phyloP scores from a whole-genome alignment of 2,329 filamentous ascomycete species.

The Pseudonectria foliicola region DNA sequence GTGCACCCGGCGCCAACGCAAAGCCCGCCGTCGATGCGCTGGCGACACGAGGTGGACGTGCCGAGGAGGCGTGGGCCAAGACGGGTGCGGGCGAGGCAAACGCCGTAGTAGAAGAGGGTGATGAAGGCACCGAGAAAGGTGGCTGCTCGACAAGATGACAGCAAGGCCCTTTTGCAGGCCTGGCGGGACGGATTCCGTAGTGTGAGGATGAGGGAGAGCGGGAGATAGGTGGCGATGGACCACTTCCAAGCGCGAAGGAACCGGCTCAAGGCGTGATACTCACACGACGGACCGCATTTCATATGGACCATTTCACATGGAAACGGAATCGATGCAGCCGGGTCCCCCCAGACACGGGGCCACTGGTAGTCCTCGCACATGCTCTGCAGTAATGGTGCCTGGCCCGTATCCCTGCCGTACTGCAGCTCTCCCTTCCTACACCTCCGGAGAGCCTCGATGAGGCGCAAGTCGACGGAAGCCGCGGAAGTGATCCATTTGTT shows the following conservation, averaged over 20 bases:
- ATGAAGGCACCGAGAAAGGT: conserved; percentile 74
- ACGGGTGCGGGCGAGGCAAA: conserved; percentile 69
- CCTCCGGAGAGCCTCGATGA: conserved; percentile 66
- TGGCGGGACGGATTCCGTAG: conserved; percentile 39
- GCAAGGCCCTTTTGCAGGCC: conserved; percentile 44
- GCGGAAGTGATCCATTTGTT: conserved; percentile 75
- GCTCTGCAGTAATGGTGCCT: conserved; percentile 57
- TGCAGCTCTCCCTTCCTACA: conserved; percentile 55
- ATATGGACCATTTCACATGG: conserved; percentile 83
- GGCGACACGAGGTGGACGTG: conserved; percentile 37
- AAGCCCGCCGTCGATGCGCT: conserved; percentile 53
- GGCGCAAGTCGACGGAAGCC: conserved; percentile 65
- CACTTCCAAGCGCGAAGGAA: conserved; percentile 65
- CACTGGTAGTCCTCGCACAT: conserved; percentile 68
- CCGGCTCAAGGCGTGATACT: conserved; percentile 62
- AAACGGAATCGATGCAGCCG: conserved; percentile 60
- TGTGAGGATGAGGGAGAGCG: conserved; percentile 62
- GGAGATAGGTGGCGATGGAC: conserved; percentile 70
- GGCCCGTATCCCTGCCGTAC: conserved; percentile 68
- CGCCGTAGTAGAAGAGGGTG: conserved; percentile 74
- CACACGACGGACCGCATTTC: conserved; percentile 66
- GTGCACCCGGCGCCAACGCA: conserved; percentile 67
- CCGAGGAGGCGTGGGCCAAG: conserved; percentile 63
- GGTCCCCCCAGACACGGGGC: conserved; percentile 68
- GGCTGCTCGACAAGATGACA: conserved; percentile 62